Evolutionary conservation across 306 rosid species (phyloP).

Genomic region (Oxytropis ochrocephala): DNA sequence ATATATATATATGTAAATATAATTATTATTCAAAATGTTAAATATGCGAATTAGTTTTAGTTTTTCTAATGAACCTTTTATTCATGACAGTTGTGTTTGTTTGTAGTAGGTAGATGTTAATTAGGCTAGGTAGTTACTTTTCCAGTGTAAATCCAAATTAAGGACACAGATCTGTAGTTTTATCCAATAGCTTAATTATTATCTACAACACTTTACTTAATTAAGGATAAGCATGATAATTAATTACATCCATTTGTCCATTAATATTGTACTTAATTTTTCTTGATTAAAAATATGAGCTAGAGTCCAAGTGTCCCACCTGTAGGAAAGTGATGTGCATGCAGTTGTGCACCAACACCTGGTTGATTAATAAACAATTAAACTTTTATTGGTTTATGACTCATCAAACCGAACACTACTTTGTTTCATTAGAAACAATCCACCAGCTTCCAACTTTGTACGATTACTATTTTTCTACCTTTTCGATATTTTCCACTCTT

Average conservation of each 20-base stretch:
- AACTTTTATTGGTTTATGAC: slow-evolving; percentile 41
- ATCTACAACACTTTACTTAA: slow-evolving; percentile 4
- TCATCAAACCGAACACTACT: slow-evolving; percentile 31
- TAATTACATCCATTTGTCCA: slow-evolving; percentile 19
- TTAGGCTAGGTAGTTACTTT: not conserved
- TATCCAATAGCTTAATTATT: slow-evolving; percentile 7
- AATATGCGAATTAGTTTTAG: not conserved
- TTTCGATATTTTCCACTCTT: not conserved
- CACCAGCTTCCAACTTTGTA: slow-evolving; percentile 1
- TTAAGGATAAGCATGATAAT: slow-evolving; percentile 38
- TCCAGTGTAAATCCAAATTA: slow-evolving; percentile 19
- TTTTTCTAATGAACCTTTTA: not conserved
- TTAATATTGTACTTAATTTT: slow-evolving; percentile 2
- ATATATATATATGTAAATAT: too few relatives aligned
- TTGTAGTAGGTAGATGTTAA: not conserved
- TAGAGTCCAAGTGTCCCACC: slow-evolving; percentile 28
- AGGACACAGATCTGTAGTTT: slow-evolving; percentile 1
- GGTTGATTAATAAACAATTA: slow-evolving; percentile 10
- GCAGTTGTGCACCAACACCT: too few relatives aligned
- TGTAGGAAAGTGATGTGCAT: slow-evolving; percentile 37
- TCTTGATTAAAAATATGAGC: slow-evolving; percentile 19
- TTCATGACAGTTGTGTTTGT: not conserved
- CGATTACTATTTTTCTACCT: not conserved
- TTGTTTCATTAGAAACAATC: not conserved
- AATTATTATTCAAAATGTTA: not conserved